These are phyloP conservation scores for Penicillium macrosclerotiorum DNA, from an alignment of 495 filamentous ascomycete genomes.

Conservation along the genomic window DNA sequence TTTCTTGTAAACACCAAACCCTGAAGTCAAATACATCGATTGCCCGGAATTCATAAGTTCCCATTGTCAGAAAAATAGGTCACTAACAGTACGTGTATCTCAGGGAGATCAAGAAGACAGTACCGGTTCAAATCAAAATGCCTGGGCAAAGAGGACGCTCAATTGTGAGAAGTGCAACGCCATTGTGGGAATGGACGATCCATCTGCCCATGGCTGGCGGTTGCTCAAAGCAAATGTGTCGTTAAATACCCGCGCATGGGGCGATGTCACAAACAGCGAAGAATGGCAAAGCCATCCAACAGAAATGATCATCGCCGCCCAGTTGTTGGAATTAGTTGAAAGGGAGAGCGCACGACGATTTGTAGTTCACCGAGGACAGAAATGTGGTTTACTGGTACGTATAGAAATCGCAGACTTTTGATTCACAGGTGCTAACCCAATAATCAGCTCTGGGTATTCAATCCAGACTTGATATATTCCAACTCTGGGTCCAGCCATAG, in stretches of 20 bases:
- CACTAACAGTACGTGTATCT: constrained; percentile 13
- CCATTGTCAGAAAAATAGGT: no score
- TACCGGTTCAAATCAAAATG: neutral
- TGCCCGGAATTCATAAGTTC: neutral
- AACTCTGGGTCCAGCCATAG: constrained; percentile 39
- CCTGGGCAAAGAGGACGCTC: constrained; percentile 21
- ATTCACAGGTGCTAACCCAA: constrained; percentile 27
- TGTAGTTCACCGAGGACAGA: constrained; percentile 40
- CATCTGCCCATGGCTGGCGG: constrained; percentile 38
- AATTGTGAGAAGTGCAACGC: constrained; percentile 40
- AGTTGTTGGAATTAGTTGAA: constrained; percentile 51
- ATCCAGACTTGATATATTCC: constrained; percentile 62
- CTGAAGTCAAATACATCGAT: no score
- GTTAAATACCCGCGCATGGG: constrained; percentile 14
- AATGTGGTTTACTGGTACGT: constrained; percentile 42
- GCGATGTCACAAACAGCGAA: neutral
- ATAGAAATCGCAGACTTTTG: no score
- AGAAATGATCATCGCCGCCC: constrained; percentile 51
- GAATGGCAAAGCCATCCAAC: constrained; percentile 39
- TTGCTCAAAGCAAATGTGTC: constrained; percentile 52
- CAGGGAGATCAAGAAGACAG: constrained; percentile 22
- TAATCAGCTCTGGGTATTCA: constrained; percentile 65
- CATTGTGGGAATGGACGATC: constrained; percentile 45
- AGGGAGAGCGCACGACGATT: constrained; percentile 49
- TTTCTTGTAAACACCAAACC: no score